Evolutionary conservation across 495 filamentous ascomycete species (phyloP).

Genomic region (Lophiostoma macrostomum): DNA sequence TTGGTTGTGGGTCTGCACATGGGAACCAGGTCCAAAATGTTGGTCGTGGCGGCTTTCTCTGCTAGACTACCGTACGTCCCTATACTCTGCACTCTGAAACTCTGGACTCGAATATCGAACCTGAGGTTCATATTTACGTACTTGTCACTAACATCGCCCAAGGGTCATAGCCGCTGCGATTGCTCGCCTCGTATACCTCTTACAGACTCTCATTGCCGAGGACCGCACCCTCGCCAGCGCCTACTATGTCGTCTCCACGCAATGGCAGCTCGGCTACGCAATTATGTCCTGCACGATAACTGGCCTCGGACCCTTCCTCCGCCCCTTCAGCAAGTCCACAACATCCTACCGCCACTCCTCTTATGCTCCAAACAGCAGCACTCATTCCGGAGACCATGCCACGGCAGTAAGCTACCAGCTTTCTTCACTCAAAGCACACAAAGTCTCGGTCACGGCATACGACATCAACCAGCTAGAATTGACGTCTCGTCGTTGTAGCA

Average conservation of each 20-base stretch:
- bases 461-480: too few species aligned
- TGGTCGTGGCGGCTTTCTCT: constrained; percentile 24
- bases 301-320: constrained; percentile 25
- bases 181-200: constrained; percentile 16
- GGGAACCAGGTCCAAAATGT: constrained; percentile 8
- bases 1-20: constrained; percentile 21
- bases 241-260: constrained; percentile 20
- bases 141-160: background rate
- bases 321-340: constrained; percentile 16
- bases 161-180: constrained; percentile 18
- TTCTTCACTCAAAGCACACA: too few species aligned
- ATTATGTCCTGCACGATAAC: constrained; percentile 25
- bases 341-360: constrained; percentile 7
- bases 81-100: background rate
- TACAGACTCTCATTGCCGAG: background rate
- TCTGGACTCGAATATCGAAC: background rate
- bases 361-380: background rate
- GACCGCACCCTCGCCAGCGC: constrained; percentile 10
- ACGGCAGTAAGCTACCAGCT: background rate
- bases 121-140: background rate
- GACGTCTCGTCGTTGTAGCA: too few species aligned
- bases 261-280: constrained; percentile 26
- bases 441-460: too few species aligned
- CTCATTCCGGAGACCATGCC: background rate
- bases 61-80: constrained; percentile 11